Base-by-base conservation (phyloP, 140 eudicot species). In the Bidens hawaiensis region DNA sequence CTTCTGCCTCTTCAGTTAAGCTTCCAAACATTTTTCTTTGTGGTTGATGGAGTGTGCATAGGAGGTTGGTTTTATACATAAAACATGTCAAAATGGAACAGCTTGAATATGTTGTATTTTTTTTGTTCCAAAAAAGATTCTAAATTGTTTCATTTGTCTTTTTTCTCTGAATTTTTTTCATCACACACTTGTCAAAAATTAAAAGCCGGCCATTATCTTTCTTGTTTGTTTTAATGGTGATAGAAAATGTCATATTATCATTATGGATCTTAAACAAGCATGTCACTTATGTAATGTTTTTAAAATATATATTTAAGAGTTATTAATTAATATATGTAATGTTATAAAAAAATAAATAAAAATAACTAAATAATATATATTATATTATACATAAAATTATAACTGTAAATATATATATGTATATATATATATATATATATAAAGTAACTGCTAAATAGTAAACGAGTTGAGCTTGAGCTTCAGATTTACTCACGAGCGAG, bases 1-100 rank as follows among this genome's bases (percentile, higher is more conserved):
- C 80, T 53, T 64, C 64, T 2, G 58, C 49, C 61, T 79, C 84
- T 21, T 64, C 74, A 0, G 65, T 53, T 22, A 78, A 23, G 2
- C 69, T 62, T 25, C 79, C 83, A 2, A 54, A 62, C 83, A 73
- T 78, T 51, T 54, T 38, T 30, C 1, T 13, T 34, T 17, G 40
- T 47, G 4, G 33, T 16, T 28, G 34, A 12, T 22, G 59, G 17
- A 63, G 65, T 73, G 24, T 0, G 18, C 26, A 8, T 64, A 1
- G n/a, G 25, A 45, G 51, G 49, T 46, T 36, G 38, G 46, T 24
- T 63, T 46, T 63, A 63, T 45, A 63, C 41, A 13, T 1, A 15
- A 43, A 41, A 42, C 1, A 7, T 53, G 15, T 0, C 14, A 2
- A 63, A 16, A 45, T 27, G 57, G 57, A 45, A 46, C 10, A 10